Conservation (phyloP, 495 filamentous ascomycete genomes). For the Penicillium angulare region DNA sequence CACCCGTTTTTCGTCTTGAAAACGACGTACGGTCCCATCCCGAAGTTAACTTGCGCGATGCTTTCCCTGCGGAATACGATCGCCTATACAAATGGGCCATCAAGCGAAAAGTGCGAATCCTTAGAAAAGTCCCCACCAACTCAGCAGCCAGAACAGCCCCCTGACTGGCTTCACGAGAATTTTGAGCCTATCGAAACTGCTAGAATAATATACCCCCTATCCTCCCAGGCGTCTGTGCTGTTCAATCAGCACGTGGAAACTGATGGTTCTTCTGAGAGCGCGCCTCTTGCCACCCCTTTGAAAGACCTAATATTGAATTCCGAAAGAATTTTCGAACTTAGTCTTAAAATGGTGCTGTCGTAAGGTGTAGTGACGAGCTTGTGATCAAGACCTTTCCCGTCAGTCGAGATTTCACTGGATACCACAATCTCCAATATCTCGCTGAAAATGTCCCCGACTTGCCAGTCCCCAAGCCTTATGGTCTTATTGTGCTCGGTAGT, state of each 20-base stretch:
- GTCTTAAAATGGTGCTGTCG: conserved; percentile 5
- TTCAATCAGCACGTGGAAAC: not conserved
- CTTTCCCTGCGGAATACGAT: not conserved
- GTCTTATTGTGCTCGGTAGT: conserved; percentile 24
- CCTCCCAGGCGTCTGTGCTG: not conserved
- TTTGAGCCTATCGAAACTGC: not conserved
- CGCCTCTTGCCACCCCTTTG: not conserved
- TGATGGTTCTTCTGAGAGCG: not conserved
- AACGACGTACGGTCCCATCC: not conserved
- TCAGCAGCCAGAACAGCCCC: not conserved
- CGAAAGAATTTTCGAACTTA: not conserved
- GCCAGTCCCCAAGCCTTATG: conserved; percentile 31
- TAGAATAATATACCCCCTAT: not conserved
- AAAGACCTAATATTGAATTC: not conserved
- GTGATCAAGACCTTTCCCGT: conserved; percentile 27
- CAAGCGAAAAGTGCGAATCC: not conserved
- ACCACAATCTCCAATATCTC: conserved; percentile 35
- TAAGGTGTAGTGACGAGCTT: conserved; percentile 27
- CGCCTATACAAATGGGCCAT: not conserved
- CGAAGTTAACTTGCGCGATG: not conserved
- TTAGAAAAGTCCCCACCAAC: not conserved
- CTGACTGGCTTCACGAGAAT: not conserved
- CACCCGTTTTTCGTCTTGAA: not conserved
- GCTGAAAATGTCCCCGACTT: conserved; percentile 24
- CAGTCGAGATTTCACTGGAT: conserved; percentile 30